Percentiles rank a stretch among this genome's conserved stretches.
Evolutionary conservation across 2,329 filamentous ascomycete species (phyloP).

Genomic region (Monosporascus cannonballus): DNA sequence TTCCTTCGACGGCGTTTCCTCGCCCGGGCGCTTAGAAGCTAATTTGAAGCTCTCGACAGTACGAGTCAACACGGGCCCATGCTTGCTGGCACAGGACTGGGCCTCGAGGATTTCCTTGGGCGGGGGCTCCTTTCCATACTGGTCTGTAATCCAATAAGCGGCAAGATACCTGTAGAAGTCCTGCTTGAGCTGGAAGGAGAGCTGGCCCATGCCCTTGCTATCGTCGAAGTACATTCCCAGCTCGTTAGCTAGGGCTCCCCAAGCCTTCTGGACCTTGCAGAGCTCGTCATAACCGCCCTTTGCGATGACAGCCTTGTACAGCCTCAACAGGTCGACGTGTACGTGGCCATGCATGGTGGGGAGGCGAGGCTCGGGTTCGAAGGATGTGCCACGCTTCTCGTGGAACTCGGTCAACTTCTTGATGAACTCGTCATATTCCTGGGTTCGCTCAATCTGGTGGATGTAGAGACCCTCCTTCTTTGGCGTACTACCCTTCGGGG

Average conservation of each 20-base stretch:
- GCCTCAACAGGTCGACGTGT: constrained; percentile 69
- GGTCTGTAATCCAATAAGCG: constrained; percentile 75
- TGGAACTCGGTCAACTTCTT: constrained; percentile 67
- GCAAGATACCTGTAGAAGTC: constrained; percentile 86
- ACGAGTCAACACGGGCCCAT: constrained; percentile 69
- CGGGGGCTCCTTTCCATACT: constrained; percentile 75
- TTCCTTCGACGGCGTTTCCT: constrained; percentile 54
- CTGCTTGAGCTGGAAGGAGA: constrained; percentile 80
- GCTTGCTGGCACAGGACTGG: constrained; percentile 69
- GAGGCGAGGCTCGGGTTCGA: constrained; percentile 64
- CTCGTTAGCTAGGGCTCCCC: constrained; percentile 72
- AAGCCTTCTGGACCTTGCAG: constrained; percentile 77
- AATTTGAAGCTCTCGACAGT: constrained; percentile 70
- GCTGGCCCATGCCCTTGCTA: constrained; percentile 56
- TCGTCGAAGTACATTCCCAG: constrained; percentile 71
- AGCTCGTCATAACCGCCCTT: constrained; percentile 83
- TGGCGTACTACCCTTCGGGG: constrained; percentile 20
- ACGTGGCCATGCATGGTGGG: constrained; percentile 66
- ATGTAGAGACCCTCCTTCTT: constrained; percentile 22
- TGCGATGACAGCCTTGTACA: constrained; percentile 71
- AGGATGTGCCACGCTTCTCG: constrained; percentile 68
- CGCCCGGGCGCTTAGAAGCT: constrained; percentile 49
- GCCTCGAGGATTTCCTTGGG: constrained; percentile 85
- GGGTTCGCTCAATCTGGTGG: constrained; percentile 49
- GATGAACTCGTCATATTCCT: constrained; percentile 77